These are phyloP conservation scores for Pyronema domesticum DNA, from an alignment of 495 filamentous ascomycete genomes.

Conservation along the genomic window DNA sequence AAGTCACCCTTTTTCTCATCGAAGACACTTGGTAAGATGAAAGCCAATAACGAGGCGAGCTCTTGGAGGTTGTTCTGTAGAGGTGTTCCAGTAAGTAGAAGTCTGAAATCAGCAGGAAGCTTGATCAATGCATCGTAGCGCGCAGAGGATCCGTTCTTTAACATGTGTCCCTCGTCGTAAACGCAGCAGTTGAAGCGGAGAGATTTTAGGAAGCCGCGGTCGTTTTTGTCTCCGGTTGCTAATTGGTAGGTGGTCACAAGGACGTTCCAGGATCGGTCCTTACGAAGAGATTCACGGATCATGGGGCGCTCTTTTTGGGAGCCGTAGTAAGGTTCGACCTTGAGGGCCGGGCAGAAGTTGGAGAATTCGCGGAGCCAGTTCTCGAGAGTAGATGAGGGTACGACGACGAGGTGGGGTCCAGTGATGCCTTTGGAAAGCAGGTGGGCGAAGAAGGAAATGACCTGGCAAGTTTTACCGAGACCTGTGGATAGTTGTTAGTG, in stretches of 20 bases:
- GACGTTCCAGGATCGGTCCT: constrained; percentile 54
- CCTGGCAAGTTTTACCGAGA: constrained; percentile 89
- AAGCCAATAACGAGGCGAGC: constrained; percentile 68
- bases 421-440: constrained; percentile 46
- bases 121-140: constrained; percentile 64
- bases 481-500: constrained; percentile 25
- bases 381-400: constrained; percentile 78
- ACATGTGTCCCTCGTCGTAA: constrained; percentile 80
- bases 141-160: constrained; percentile 71
- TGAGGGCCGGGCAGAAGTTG: constrained; percentile 61
- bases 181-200: constrained; percentile 47
- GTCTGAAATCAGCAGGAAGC: constrained; percentile 56
- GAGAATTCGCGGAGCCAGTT: constrained; percentile 89
- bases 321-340: constrained; percentile 68
- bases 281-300: constrained; percentile 47
- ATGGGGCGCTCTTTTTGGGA: constrained; percentile 41
- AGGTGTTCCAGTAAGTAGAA: constrained; percentile 83
- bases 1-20: constrained; percentile 52
- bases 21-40: constrained; percentile 79
- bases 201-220: constrained; percentile 51
- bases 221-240: constrained; percentile 41
- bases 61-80: constrained; percentile 93
- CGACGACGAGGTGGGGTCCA: constrained; percentile 75
- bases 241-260: constrained; percentile 81
- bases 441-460: constrained; percentile 80